Base-by-base conservation (phyloP, 169 alveolate genomes). In the Besnoitia besnoiti region DNA sequence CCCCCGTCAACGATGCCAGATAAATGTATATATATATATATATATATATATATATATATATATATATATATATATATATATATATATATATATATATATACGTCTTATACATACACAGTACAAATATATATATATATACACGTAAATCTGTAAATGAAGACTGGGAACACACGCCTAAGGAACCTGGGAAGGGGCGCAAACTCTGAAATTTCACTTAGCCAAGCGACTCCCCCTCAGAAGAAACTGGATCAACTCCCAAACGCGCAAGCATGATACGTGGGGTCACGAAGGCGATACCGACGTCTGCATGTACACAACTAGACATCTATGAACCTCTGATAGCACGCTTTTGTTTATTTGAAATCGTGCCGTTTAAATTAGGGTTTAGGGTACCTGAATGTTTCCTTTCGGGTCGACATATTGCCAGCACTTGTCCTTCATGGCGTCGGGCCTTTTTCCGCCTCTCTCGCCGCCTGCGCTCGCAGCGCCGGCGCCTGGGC, bases 391-490 rank as follows among this genome's bases (percentile, higher is more conserved):
- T 82, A 95, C 96, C 95, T 95, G 96, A 8, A 93, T 95, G 42
- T 92, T 90, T 12, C 96, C 96, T 87, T 93, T 93, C 30, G 96
- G 96, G 88, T 95, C 96, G 27, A 95, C 92, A 88, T 95, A 95
- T 76, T 95, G 95, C 96, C 96, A 95, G 85, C 96, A 95, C 46
- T 85, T 93, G 42, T 95, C 96, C 16, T 85, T 77, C 94, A 91
- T 62, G 30, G 93, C 95, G 89, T 95, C 95, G 24, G 95, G 95
- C 40, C 96, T 37, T n/a, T 30, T 67, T 19, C 80, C 80, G 14
- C 80, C 44, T 67, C n/a, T n/a, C n/a, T 37, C 80, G 39, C 24
- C n/a, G 39, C 42, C 80, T 14, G 46, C 80, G 30, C 40, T 8
- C 62, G 62, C 19, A 10, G 62, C 62, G 19, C 62, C 62, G 62